phyloP scores from a whole-genome alignment of 176 grass and related monocot species.

The Pharus latifolius region DNA sequence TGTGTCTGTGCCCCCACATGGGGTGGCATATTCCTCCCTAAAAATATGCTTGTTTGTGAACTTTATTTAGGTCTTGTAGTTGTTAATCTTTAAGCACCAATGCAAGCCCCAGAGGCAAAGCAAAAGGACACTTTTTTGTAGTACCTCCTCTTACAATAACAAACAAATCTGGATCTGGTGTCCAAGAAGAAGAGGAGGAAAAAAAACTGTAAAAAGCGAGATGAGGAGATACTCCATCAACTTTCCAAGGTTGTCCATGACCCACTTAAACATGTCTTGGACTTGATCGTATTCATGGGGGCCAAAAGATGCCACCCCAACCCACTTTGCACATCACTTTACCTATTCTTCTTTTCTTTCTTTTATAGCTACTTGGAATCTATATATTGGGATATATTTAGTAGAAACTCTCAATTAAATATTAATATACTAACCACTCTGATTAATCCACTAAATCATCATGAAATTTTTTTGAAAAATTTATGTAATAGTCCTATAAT shows the following conservation, averaged over 20 bases:
- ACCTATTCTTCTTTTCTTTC: not conserved
- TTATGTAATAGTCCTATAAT: no score
- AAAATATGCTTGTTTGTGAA: not conserved
- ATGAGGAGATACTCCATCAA: constrained; percentile 3
- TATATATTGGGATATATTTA: no score
- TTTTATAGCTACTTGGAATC: not conserved
- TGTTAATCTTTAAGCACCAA: not conserved
- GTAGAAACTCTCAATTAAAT: no score
- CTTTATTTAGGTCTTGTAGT: constrained; percentile 1
- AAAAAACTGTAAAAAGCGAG: not conserved
- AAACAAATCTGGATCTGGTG: constrained; percentile 20
- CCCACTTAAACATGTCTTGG: constrained; percentile 22
- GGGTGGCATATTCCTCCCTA: constrained; percentile 11
- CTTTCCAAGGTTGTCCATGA: constrained; percentile 25
- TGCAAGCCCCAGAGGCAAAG: constrained; percentile 20
- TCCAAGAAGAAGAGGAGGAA: not conserved
- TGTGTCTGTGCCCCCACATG: constrained; percentile 5
- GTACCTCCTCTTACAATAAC: not conserved
- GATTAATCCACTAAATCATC: no score
- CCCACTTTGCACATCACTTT: constrained; percentile 12
- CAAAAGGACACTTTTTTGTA: constrained; percentile 14
- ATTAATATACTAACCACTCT: no score
- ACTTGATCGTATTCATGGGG: not conserved
- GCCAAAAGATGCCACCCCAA: not conserved
- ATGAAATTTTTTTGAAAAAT: no score